These are phyloP conservation scores for Boletus tomentosulus DNA, from an alignment of 768 basidiomycete genomes.

Conservation along the genomic window DNA sequence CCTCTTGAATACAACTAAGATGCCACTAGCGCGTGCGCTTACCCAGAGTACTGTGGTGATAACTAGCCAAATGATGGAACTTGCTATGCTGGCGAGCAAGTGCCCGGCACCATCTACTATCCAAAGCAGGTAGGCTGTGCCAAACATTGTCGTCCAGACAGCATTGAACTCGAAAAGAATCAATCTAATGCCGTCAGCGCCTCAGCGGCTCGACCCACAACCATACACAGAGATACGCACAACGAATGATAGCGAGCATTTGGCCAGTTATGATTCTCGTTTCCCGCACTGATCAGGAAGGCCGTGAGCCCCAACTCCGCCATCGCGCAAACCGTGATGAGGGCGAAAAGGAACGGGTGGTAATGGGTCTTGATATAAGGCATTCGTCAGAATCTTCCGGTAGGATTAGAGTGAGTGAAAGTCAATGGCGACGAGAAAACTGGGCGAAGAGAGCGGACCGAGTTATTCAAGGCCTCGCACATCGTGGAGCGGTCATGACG, in stretches of 20 bases:
- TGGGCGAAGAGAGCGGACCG: slow-evolving; percentile 2
- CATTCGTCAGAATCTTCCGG: slow-evolving; percentile 26
- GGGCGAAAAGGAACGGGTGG: slow-evolving; percentile 56
- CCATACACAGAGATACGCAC: slow-evolving; percentile 35
- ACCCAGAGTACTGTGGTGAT: slow-evolving; percentile 69
- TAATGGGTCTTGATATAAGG: slow-evolving; percentile 49
- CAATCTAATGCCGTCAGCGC: slow-evolving; percentile 36
- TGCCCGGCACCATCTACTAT: slow-evolving; percentile 61
- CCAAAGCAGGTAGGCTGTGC: slow-evolving; percentile 67
- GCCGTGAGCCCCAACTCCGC: slow-evolving; percentile 73
- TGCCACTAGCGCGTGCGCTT: slow-evolving; percentile 17
- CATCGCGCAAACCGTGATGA: slow-evolving; percentile 64
- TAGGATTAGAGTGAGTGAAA: slow-evolving; percentile 6
- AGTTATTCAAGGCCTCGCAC: slow-evolving; percentile 20
- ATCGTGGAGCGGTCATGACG: slow-evolving; percentile 24
- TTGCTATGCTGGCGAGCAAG: slow-evolving; percentile 71
- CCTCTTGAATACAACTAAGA: neutral
- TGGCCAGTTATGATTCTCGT: slow-evolving; percentile 58
- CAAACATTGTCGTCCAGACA: slow-evolving; percentile 73
- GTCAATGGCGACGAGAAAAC: slow-evolving; percentile 13
- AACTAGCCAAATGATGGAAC: slow-evolving; percentile 70
- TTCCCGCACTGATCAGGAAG: slow-evolving; percentile 67
- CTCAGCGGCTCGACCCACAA: slow-evolving; percentile 2
- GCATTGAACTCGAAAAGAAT: slow-evolving; percentile 61
- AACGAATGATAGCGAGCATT: slow-evolving; percentile 60